Conservation (phyloP, 2,329 filamentous ascomycete genomes). For the Monosporascus sp. region DNA sequence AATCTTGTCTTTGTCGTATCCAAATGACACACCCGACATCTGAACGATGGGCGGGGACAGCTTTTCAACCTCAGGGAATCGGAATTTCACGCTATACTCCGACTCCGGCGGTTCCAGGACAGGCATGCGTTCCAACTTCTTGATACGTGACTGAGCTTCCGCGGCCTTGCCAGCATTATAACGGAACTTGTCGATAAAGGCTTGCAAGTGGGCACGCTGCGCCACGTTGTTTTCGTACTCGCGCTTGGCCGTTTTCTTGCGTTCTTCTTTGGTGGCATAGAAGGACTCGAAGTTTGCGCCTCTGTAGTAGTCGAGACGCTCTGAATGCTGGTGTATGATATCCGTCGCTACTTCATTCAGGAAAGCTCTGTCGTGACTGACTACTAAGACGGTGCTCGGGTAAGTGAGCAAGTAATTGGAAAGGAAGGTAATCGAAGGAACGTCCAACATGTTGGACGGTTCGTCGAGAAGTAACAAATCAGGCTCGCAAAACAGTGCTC, state of each 20-base stretch:
- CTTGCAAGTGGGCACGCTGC: slow-evolving; percentile 86
- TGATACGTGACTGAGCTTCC: slow-evolving; percentile 96
- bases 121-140: slow-evolving; percentile 97
- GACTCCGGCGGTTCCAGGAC: slow-evolving; percentile 83
- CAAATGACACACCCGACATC: slow-evolving; percentile 89
- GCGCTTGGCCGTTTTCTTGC: slow-evolving; percentile 90
- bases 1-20: slow-evolving; percentile 74
- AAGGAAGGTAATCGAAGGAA: slow-evolving; percentile 98
- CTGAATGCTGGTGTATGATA: slow-evolving; percentile 97
- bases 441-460: slow-evolving; percentile 99
- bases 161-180: slow-evolving; percentile 99
- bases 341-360: slow-evolving; percentile 98
- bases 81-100: slow-evolving; percentile 95
- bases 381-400: slow-evolving; percentile 90
- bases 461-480: slow-evolving; percentile 95
- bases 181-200: slow-evolving; percentile 99
- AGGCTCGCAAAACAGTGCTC: slow-evolving; percentile 96
- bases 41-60: slow-evolving; percentile 96
- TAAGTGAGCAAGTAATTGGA: slow-evolving; percentile 92
- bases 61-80: slow-evolving; percentile 96
- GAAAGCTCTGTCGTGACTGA: slow-evolving; percentile 98
- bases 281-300: slow-evolving; percentile 96
- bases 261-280: slow-evolving; percentile 95
- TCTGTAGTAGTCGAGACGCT: slow-evolving; percentile 97
- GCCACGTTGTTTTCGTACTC: slow-evolving; percentile 99